Base-by-base conservation (phyloP, 2,329 filamentous ascomycete species). In the Myotisia sp. region DNA sequence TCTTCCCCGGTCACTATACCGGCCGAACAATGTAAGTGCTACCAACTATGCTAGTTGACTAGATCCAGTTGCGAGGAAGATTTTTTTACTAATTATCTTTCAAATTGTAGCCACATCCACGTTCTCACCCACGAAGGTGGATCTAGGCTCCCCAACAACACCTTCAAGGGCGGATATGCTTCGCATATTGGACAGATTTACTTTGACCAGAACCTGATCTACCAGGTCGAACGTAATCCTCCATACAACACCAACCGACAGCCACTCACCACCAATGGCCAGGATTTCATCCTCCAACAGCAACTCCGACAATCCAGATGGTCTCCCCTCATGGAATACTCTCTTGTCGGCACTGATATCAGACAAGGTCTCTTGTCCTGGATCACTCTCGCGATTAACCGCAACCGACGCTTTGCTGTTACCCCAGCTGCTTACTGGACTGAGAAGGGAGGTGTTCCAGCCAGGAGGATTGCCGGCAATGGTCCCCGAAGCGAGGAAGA, bases 181-280 rank as follows among this genome's bases (percentile, higher is more conserved):
- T 64, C 67, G 5, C 73, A 79, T 54, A 63, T 77, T 24, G 74
- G 74, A 12, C 74, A 80, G 50, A 48, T 74, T 33, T 79, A 74
- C 62, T 74, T 74, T 37, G 71, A 79, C 50, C 67, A 76, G 48
- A 58, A 62, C 41, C 64, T 79, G 6, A 64, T 71, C 43, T 45
- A 46, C 17, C 42, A 57, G 24, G 69, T 77, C 36, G 65, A 73
- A 40, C 50, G 51, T 6, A 57, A 54, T 1, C 38, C 48, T 0
- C 66, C 68, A 0, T 71, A 71, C 51, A 51, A 39, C 4, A 49
- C 50, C 37, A 71, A 71, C 52, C 60, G 54, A 0, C 59, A 67
- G 39, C 33, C 42, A 0, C 36, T 67, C 13, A 74, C 64, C 3
- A 54, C 48, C 23, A 75, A 76, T 45, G 54, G 52, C 8, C 54